phyloP scores from a whole-genome alignment of 352 stramenopile species.

The Pythium biforme region DNA sequence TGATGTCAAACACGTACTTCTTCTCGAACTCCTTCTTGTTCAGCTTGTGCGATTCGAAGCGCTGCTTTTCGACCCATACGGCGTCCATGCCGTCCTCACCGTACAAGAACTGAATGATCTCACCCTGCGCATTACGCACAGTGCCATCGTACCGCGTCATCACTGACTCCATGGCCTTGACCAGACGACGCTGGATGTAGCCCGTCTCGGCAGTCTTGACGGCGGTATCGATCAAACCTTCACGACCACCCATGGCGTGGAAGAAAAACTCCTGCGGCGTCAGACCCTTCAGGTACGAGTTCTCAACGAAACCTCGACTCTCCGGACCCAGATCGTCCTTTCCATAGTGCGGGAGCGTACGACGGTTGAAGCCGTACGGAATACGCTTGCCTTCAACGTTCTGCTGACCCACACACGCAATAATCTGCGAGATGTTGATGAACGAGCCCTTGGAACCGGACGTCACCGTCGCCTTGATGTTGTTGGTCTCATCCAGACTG shows the following conservation, averaged over 20 bases:
- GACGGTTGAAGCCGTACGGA: conserved; percentile 94
- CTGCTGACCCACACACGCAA: conserved; percentile 98
- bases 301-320: conserved; percentile 98
- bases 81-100: conserved; percentile 99
- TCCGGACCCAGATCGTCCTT: conserved; percentile 98
- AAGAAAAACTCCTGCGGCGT: conserved; percentile 99
- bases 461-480: conserved; percentile 99
- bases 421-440: conserved; percentile 99
- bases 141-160: conserved; percentile 99
- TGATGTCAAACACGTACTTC: conserved; percentile 92
- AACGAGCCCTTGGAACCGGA: conserved; percentile 99
- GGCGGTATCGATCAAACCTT: conserved; percentile 99
- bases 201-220: conserved; percentile 99
- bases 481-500: conserved; percentile 96
- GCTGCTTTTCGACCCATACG: conserved; percentile 99
- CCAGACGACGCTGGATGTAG: conserved; percentile 99
- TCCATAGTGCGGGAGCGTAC: conserved; percentile 94
- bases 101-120: conserved; percentile 88
- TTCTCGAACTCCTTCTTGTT: conserved; percentile 94
- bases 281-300: conserved; percentile 97
- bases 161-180: conserved; percentile 99
- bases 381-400: conserved; percentile 99
- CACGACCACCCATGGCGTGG: conserved; percentile 98
- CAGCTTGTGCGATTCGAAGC: conserved; percentile 87
- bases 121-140: conserved; percentile 92